These are phyloP conservation scores for Claviceps arundinis DNA, from an alignment of 2,329 filamentous ascomycete genomes.

Conservation along the genomic window DNA sequence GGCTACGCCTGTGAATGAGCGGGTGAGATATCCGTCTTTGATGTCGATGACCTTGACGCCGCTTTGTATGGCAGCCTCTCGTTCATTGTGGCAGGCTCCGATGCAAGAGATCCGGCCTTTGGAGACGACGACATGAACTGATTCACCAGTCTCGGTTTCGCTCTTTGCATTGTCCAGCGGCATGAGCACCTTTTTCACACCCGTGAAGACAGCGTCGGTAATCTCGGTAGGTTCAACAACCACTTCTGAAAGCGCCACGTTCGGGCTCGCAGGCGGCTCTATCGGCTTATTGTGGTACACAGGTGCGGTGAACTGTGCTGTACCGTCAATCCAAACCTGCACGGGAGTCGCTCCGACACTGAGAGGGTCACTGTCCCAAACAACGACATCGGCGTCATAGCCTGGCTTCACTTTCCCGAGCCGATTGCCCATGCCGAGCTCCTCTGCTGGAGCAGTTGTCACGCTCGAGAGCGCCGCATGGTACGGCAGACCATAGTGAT, in stretches of 20 bases:
- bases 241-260: slow-evolving; percentile 26
- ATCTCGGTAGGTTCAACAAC: slow-evolving; percentile 26
- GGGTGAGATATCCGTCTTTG: slow-evolving; percentile 45
- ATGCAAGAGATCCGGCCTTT: slow-evolving; percentile 43
- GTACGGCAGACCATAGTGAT: slow-evolving; percentile 47
- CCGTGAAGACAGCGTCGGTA: slow-evolving; percentile 39
- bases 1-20: slow-evolving; percentile 47
- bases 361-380: slow-evolving; percentile 51
- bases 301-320: slow-evolving; percentile 37
- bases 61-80: slow-evolving; percentile 21
- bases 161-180: slow-evolving; percentile 20
- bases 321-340: slow-evolving; percentile 52
- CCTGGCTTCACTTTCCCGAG: slow-evolving; percentile 49
- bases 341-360: slow-evolving; percentile 45
- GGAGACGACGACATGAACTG: slow-evolving; percentile 36
- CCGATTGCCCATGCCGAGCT: slow-evolving; percentile 42
- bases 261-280: slow-evolving; percentile 23
- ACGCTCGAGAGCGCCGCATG: slow-evolving; percentile 45
- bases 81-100: slow-evolving; percentile 35
- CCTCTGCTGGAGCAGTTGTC: slow-evolving; percentile 44
- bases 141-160: slow-evolving; percentile 15
- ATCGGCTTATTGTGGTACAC: slow-evolving; percentile 40
- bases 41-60: slow-evolving; percentile 31
- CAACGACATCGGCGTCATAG: slow-evolving; percentile 46
- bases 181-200: slow-evolving; percentile 39